Base-by-base conservation (phyloP, 2,329 filamentous ascomycete species). In the Aureobasidium sp. region DNA sequence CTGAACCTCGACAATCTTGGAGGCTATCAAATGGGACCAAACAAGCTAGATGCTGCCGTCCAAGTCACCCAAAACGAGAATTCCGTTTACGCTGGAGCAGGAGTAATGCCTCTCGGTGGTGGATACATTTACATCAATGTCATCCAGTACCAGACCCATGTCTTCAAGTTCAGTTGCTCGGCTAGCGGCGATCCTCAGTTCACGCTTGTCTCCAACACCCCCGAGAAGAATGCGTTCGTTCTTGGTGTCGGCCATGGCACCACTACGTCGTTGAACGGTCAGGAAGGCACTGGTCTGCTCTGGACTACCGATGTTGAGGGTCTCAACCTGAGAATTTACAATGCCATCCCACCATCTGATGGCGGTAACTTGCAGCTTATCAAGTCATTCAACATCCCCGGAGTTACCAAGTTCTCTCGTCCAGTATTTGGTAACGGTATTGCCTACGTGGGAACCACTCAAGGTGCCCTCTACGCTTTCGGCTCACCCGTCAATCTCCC, bases 271-370 rank as follows among this genome's bases (percentile, higher is more conserved):
- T 77, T 88, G 53, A 81, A 85, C 61, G 84, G 83, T 5, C 79
- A 87, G 68, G 73, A 79, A 3, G 87, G 87, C 4, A 88, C 85
- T 1, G 87, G 86, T 31, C 80, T 89, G 1, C 72, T 88, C 8
- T 89, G 87, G 87, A 82, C 82, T 1, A 83, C 81, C 1, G 87
- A 89, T 64, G 84, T 88, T 0, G 83, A 88, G 68, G 85, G 85
- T 8, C 76, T 77, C 9, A 84, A 84, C 66, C 78, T 88, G 13
- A 80, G 84, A 25, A 80, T 87, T 40, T 88, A 87, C 69, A 80
- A 87, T 27, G 83, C 86, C 0, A 74, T 87, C 1, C 87, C 85
- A 0, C 66, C 66, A 3, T 23, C 66, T 7, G 66, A 63, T 15
- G 58, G 60, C 7, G 74, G 79, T 11, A 79, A 82, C 29, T 72